phyloP scores from a whole-genome alignment of 1,284 basidiomycete species.

The Ganoderma meredithae region DNA sequence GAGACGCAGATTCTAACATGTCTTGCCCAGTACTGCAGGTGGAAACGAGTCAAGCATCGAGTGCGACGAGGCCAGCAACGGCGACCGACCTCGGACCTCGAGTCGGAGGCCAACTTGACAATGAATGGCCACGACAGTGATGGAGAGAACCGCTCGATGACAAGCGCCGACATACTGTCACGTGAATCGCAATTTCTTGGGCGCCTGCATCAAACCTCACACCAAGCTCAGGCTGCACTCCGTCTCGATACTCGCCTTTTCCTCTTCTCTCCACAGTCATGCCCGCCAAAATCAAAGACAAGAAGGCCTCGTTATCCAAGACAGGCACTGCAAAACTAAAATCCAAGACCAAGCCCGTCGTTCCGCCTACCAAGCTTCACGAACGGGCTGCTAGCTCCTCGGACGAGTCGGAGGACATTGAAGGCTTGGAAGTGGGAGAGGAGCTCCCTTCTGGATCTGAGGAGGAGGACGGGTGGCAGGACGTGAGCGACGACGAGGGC shows the following conservation, averaged over 20 bases:
- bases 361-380: conserved; percentile 22
- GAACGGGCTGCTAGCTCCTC: conserved; percentile 23
- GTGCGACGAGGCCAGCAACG: no score
- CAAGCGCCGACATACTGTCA: background rate
- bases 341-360: conserved; percentile 10
- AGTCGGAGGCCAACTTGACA: no score
- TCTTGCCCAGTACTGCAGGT: no score
- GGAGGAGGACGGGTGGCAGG: conserved; percentile 41
- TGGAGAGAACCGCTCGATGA: background rate
- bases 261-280: conserved; percentile 6
- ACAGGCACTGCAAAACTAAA: conserved; percentile 13
- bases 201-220: conserved; percentile 8
- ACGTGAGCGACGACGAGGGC: conserved; percentile 44
- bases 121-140: no score
- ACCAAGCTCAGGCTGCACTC: no score
- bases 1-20: no score
- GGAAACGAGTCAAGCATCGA: no score
- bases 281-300: conserved; percentile 21
- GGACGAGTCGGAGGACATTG: conserved; percentile 33
- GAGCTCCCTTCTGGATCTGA: conserved; percentile 17
- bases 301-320: conserved; percentile 5
- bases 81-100: no score
- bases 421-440: conserved; percentile 44
- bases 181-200: conserved; percentile 24
- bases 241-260: background rate